A percentile compares a stretch with the other conserved stretches of the same genome.
phyloP scores from a whole-genome alignment of 2,329 filamentous ascomycete species.

The Colletotrichum cordylinicola region DNA sequence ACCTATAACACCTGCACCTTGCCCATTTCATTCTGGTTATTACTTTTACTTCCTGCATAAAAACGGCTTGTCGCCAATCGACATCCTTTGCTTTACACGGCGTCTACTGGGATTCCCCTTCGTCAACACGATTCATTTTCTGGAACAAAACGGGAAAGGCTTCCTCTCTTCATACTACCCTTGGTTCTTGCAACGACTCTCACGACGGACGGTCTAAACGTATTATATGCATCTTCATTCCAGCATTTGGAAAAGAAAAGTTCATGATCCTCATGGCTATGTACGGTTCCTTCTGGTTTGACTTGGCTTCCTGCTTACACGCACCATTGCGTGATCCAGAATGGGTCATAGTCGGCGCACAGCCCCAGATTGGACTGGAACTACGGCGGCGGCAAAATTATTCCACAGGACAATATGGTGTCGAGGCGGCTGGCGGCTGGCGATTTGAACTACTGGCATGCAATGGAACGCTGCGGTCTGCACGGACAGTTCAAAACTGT shows the following conservation, averaged over 20 bases:
- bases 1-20: conserved; percentile 1
- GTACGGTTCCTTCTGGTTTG: neutral
- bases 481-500: neutral
- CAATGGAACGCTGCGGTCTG: neutral
- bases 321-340: neutral
- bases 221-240: conserved; percentile 20
- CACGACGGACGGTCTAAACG: conserved; percentile 21
- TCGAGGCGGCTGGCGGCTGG: neutral
- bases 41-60: conserved; percentile 18
- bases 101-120: conserved; percentile 32
- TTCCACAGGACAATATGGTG: neutral
- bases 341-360: neutral
- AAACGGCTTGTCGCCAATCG: conserved; percentile 21
- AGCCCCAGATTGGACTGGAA: neutral
- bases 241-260: conserved; percentile 4
- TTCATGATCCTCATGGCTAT: conserved; percentile 5
- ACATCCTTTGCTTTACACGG: conserved; percentile 27
- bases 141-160: conserved; percentile 28
- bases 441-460: neutral
- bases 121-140: conserved; percentile 30
- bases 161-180: conserved; percentile 21
- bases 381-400: neutral
- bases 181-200: conserved; percentile 23
- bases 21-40: conserved; percentile 12
- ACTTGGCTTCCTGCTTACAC: neutral